A percentile compares a stretch with the other conserved stretches of the same genome.
These are phyloP conservation scores for Calamus simplicifolius DNA, from an alignment of 176 grass and related monocot genomes.

Conservation along the genomic window DNA sequence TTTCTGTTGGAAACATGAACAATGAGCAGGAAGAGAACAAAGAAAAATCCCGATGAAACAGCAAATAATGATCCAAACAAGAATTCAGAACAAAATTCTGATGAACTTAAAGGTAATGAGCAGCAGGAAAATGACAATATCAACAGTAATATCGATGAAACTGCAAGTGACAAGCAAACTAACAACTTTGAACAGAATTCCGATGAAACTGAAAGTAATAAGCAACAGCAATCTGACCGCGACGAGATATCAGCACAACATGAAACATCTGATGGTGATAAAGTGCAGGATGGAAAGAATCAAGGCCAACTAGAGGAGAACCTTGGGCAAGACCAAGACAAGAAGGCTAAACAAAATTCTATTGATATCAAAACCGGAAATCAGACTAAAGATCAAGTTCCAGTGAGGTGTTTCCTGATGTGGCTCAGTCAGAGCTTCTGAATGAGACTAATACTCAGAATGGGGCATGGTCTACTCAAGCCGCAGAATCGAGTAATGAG, in stretches of 20 bases:
- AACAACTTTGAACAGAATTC: background rate
- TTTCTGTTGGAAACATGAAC: background rate
- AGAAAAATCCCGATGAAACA: background rate
- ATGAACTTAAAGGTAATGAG: constrained; percentile 1
- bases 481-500: constrained; percentile 59
- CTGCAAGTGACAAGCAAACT: background rate
- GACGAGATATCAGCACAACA: no score
- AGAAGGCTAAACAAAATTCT: constrained; percentile 1
- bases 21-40: no score
- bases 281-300: background rate
- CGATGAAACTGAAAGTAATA: no score
- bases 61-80: constrained; percentile 8
- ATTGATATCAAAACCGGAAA: background rate
- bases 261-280: constrained; percentile 1
- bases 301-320: background rate
- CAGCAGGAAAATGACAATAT: constrained; percentile 10
- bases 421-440: constrained; percentile 49
- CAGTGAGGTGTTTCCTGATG: constrained; percentile 43
- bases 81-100: constrained; percentile 12
- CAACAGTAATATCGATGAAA: background rate
- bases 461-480: constrained; percentile 83
- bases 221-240: no score
- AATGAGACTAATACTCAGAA: constrained; percentile 61
- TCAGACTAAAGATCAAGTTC: constrained; percentile 1
- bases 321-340: background rate